Evolutionary conservation across 2,329 filamentous ascomycete species (phyloP), one percentile per base, ranked within the genome.

Genomic region (Botrytis squamosa): DNA sequence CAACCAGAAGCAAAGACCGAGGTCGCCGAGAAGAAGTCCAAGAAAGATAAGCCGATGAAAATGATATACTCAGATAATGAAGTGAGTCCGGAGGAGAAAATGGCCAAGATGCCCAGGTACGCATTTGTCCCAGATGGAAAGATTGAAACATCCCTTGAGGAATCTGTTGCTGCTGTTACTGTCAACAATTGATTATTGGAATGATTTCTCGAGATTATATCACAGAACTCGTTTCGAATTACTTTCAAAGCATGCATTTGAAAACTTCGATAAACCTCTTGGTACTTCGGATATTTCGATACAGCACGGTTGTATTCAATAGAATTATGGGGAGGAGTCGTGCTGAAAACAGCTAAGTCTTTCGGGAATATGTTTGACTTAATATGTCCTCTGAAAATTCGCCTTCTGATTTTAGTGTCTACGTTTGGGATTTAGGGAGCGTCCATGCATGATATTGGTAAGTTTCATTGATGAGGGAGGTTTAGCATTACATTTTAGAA

Each of bases 61-160:
- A 91, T 97, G 88, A 86, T 97, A 44, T 97, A 96, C 84, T 90
- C 90, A 75, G 93, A 97, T 81, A 90, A 92, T 70, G 91, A 92
- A 74, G 85, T 90, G 80, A 96, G 93, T 79, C 93, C 94, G 2
- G 95, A 98, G 84, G 95, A 97, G 86, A 93, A 91, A 84, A 94
- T 97, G 93, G 92, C 93, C 42, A 84, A 85, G 80, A 85, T 96
- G 84, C 86, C 92, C 75, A 91, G 90, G 83, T 97, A 97, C 85
- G 90, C 91, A 79, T 92, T 89, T 82, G 85, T 85, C 80, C 88
- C 87, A 79, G 80, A 80, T 76, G 78, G 76, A 79, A 81, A 81
- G 77, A 77, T 77, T 80, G 80, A 81, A 78, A 76, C 78, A 78
- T 68, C 76, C 66, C 77, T 78, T 76, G 78, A 77, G 75, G 78